Base-by-base conservation (phyloP, 2,329 filamentous ascomycete genomes). In the Stachybotrys chartarum region DNA sequence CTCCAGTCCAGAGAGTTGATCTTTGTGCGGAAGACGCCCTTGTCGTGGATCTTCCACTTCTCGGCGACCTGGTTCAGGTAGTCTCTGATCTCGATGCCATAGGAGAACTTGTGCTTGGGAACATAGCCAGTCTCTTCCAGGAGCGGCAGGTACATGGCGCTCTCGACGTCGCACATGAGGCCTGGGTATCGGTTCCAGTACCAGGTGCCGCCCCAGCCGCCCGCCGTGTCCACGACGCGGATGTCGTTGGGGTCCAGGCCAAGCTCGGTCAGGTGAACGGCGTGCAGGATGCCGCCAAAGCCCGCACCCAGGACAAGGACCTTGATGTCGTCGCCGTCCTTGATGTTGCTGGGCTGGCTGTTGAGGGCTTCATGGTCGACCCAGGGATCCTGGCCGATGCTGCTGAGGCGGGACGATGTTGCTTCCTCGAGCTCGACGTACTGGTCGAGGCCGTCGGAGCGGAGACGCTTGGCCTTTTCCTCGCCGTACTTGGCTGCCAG, bases 81-180 rank as follows among this genome's bases (percentile, higher is more conserved):
- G 35, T 67, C 64, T 1, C 72, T 68, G 7, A 80, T 51, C 53
- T 81, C 78, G 3, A 65, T 59, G 0, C 74, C 77, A 10, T 67
- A 67, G 0, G 74, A 67, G 58, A 79, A 81, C 47, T 73, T 73
- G 48, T 79, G 70, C 16, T 70, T 77, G 0, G 83, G 84, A 64
- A 84, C 75, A 61, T 83, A 84, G 0, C 77, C 77, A 1, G 74
- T 83, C 65, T 85, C 81, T 57, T 86, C 82, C 2, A 86, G 72
- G 12, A 84, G 66, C 4, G 82, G 82, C 67, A 85, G 66, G 61
- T 86, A 86, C n/a, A 76, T 71, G 60, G 81, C 84, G 53, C 75
- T 74, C 65, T 87, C 83, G 3, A 83, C 68, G 60, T 87, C 83
- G 62, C 82, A 86, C 59, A 73, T 71, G 7, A 78, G 63, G 0